Conservation (phyloP, 495 filamentous ascomycete species). For the Amniculicola lignicola region DNA sequence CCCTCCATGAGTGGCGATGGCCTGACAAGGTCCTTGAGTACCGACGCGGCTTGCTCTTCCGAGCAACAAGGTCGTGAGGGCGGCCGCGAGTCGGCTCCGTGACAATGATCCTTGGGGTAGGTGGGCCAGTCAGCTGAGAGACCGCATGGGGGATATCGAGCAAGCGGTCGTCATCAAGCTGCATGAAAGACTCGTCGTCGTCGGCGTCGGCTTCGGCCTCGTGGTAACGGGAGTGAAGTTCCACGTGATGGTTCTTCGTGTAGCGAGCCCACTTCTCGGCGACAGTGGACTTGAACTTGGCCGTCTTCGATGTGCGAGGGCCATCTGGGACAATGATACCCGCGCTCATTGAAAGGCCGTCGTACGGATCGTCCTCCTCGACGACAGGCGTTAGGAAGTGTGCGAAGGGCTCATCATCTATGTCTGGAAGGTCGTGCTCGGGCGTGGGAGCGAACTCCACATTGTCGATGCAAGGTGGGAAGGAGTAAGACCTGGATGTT, state of each 20-base stretch:
- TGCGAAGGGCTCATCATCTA: constrained; percentile 44
- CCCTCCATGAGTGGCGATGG: constrained; percentile 43
- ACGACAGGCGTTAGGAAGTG: constrained; percentile 43
- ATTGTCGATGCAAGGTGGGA: constrained; percentile 33
- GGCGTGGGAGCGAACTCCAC: constrained; percentile 18
- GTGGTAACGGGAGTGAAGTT: constrained; percentile 35
- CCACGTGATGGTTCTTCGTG: constrained; percentile 29
- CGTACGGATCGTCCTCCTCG: constrained; percentile 40
- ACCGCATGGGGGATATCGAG: constrained; percentile 16
- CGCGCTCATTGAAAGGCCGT: constrained; percentile 36
- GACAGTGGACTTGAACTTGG: constrained; percentile 32
- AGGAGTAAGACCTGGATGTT: constrained; percentile 38
- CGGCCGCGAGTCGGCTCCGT: constrained; percentile 37
- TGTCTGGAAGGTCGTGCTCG: constrained; percentile 28
- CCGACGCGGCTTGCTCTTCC: constrained; percentile 15
- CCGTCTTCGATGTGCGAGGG: constrained; percentile 24
- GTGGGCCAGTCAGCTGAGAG: constrained; percentile 31
- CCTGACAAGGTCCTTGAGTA: constrained; percentile 38
- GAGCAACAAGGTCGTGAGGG: constrained; percentile 29
- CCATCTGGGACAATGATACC: constrained; percentile 33
- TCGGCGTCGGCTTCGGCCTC: constrained; percentile 7
- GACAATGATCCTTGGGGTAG: constrained; percentile 28
- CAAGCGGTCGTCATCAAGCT: constrained; percentile 31
- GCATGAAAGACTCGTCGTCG: constrained; percentile 32
- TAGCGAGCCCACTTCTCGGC: constrained; percentile 37